phyloP scores from a whole-genome alignment of 1,284 basidiomycete species.

The Cryptococcus hybrid region DNA sequence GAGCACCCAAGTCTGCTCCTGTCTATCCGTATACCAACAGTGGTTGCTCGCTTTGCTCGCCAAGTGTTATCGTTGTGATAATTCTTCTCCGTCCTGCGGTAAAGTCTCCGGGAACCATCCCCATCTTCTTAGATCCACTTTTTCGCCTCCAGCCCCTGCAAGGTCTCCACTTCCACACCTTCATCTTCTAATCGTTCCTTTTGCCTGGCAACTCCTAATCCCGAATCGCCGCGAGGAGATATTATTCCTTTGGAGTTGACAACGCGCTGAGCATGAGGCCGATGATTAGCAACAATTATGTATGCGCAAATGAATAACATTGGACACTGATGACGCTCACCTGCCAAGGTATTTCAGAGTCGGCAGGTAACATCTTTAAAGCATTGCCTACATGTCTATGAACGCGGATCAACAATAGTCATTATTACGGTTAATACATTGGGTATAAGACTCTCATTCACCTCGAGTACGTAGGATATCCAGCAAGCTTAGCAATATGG shows the following conservation, averaged over 20 bases:
- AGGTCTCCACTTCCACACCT: conserved; percentile 62
- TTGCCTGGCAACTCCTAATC: conserved; percentile 65
- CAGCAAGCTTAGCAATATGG: conserved; percentile 72
- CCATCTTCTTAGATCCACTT: conserved; percentile 55
- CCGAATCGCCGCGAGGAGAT: conserved; percentile 75
- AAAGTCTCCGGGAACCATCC: conserved; percentile 61
- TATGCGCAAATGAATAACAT: conserved; percentile 65
- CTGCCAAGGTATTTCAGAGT: conserved; percentile 51
- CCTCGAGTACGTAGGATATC: conserved; percentile 72
- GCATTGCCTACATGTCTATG: conserved; percentile 70
- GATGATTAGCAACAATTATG: not conserved
- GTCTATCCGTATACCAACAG: too few species aligned
- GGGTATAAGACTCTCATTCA: conserved; percentile 1
- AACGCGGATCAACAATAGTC: not conserved
- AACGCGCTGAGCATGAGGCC: conserved; percentile 55
- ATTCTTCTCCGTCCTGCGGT: not conserved
- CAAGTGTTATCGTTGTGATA: too few species aligned
- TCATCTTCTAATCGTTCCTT: conserved; percentile 65
- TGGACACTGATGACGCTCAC: conserved; percentile 56
- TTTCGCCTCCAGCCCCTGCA: conserved; percentile 51
- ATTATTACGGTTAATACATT: not conserved
- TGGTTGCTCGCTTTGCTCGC: too few species aligned
- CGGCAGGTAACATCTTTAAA: conserved; percentile 32
- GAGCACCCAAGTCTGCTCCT: too few species aligned
- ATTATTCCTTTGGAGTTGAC: conserved; percentile 54